Evolutionary conservation across 1,284 basidiomycete genomes (phyloP), one percentile per base, ranked within the genome.

Genomic region (Anthracocystis walkeri): DNA sequence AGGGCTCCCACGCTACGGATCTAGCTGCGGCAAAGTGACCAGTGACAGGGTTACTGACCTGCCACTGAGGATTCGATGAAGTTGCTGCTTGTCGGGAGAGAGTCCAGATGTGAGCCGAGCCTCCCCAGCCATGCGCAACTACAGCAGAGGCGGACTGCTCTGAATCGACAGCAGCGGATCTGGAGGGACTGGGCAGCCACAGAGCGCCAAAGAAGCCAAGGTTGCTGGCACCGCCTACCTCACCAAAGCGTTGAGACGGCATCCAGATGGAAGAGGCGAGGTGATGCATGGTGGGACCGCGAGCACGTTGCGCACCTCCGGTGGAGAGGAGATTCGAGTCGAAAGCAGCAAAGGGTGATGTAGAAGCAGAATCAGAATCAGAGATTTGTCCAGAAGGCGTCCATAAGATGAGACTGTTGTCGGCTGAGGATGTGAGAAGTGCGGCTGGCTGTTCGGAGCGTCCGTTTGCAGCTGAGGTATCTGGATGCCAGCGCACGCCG

Each of bases 321-420:
- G 61, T 56, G 11, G 77, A 75, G 35, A 79, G 60, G 82, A 93
- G 92, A 4, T 42, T 31, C 12, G 27, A 35, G 58, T 91, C 92
- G 29, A 75, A 68, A 11, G 53, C 40, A 21, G 74, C 46, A 50
- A 75, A 72, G 50, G 68, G 57, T n/a, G 59, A 54, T 16, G 16
- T 11, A 3, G 57, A 33, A 8, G 44, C 7, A 2, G 31, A 21
- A 1, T 59, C 7, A 2, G 31, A 21, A 1, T 59, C 50, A 10
- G 58, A 35, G 5, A 44, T 14, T 16, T 38, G 45, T 7, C 68
- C 65, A 25, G 72, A 67, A 7, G 83, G 83, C 11, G 80, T 73
- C 83, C 83, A 84, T 18, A 82, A 58, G 65, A 84, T 84, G 42
- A 81, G 69, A 56, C 78, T 81, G 58, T 83, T 82, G 55, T 84